Base-by-base conservation (phyloP, 495 filamentous ascomycete genomes). In the Hypoxylon fragiforme region DNA sequence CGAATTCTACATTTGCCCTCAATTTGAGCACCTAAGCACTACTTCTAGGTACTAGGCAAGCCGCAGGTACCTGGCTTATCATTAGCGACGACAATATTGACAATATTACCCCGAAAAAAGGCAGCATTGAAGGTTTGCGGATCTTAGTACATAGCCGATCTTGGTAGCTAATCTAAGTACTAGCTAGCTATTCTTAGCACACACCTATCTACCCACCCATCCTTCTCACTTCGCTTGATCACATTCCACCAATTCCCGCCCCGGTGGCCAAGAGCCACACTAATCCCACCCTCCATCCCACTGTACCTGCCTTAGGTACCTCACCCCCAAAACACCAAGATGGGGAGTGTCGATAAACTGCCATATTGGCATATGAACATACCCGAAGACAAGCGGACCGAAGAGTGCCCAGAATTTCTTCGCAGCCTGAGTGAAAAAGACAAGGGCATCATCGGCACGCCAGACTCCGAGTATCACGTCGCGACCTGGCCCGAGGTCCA, bases 321-420 rank as follows among this genome's bases (percentile, higher is more conserved):
- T n/a, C n/a, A n/a, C n/a, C n/a, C n/a, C n/a, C 9, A 5, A 26
- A 19, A 24, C n/a, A 31, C 57, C n/a, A 21, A 41, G 30, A 72
- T 69, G 66, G 70, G 66, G 38, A 65, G 65, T 22, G 15, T 53
- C 2, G 18, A 37, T 5, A 21, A 49, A 19, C 63, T 85, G 13
- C 86, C 88, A 1, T 95, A 86, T 74, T 95, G 89, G 89, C 82
- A 88, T 34, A 77, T 89, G 57, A 95, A 96, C 67, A 70, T 94
- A 12, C 85, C 87, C 3, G 72, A 67, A 13, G 59, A 72, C 16
- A 67, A 83, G 57, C 79, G 87, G 70, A 80, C 83, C 3, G 59
- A 66, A 11, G 73, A 81, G 21, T 95, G 90, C 61, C 91, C 91
- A 0, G 75, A 76, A 20, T 92, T 82, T 67, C 80, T 96, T 32